Percentiles rank a stretch among this genome's conserved stretches.
Evolutionary conservation across 2,329 filamentous ascomycete species (phyloP).

Genomic region (Paraphoma chrysanthemicola): DNA sequence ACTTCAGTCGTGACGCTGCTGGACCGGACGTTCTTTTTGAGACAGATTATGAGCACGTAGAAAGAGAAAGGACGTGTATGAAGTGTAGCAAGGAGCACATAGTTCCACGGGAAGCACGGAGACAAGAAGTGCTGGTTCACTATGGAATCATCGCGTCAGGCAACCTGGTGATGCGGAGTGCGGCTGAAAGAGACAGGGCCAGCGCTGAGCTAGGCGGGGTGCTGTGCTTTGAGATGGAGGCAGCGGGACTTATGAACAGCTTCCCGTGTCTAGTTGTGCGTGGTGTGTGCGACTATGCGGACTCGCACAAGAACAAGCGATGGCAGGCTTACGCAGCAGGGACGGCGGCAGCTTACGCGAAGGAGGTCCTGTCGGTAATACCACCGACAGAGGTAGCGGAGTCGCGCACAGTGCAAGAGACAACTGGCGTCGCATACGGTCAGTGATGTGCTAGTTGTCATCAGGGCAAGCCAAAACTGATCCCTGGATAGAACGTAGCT

Average conservation of each 20-base stretch:
- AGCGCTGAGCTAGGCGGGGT: background rate
- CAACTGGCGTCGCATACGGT: background rate
- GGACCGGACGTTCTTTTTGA: background rate
- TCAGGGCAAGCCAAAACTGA: background rate
- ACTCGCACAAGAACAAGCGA: background rate
- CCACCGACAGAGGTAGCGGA: background rate
- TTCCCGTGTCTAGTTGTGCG: background rate
- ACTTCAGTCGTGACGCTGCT: background rate
- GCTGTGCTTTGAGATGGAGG: background rate
- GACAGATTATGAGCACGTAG: background rate
- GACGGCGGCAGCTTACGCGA: background rate
- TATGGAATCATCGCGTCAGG: background rate
- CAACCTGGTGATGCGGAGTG: background rate
- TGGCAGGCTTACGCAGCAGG: background rate
- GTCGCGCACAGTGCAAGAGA: background rate
- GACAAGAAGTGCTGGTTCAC: background rate
- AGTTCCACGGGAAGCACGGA: background rate
- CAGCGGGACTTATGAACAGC: background rate
- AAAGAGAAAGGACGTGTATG: background rate
- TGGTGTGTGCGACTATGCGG: background rate
- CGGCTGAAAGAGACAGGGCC: background rate
- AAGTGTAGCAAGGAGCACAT: background rate
- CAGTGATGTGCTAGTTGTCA: background rate
- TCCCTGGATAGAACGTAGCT: background rate
- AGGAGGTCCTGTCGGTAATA: background rate